Percentiles rank a stretch among this genome's conserved stretches.
phyloP scores from a whole-genome alignment of 1,139 yeast species.

The Saccharomyces hybrid region DNA sequence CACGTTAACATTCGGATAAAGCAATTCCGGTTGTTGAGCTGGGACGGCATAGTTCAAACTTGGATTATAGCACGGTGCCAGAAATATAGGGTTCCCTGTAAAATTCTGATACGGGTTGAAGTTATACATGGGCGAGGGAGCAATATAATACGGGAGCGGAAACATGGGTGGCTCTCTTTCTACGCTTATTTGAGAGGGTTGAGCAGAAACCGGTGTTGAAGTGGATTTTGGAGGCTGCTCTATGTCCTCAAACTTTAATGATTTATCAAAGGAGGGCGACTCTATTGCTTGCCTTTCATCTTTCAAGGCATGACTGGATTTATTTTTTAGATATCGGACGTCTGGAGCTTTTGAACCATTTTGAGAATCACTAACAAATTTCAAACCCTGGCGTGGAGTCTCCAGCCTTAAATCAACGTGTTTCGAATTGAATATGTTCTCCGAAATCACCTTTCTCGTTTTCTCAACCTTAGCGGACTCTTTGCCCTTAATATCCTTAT shows the following conservation, averaged over 20 bases:
- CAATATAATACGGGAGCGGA: slow-evolving; percentile 1
- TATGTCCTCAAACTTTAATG: slow-evolving; percentile 32
- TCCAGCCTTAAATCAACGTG: background rate
- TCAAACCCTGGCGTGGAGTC: background rate
- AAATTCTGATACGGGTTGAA: slow-evolving; percentile 1
- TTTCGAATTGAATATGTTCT: background rate
- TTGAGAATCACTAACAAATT: background rate
- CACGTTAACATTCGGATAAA: background rate
- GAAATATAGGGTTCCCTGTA: background rate
- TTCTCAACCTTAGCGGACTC: background rate
- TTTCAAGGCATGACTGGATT: background rate
- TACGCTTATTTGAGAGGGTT: background rate
- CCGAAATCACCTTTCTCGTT: background rate
- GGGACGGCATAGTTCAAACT: slow-evolving; percentile 8
- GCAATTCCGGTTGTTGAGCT: background rate
- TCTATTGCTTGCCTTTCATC: slow-evolving; percentile 3
- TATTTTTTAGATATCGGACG: background rate
- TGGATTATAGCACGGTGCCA: slow-evolving; percentile 2
- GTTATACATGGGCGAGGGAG: slow-evolving; percentile 4
- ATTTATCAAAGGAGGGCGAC: slow-evolving; percentile 9
- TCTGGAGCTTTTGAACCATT: background rate
- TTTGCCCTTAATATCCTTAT: background rate
- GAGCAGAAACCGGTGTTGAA: slow-evolving; percentile 29
- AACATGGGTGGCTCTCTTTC: background rate
- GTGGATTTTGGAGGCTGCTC: slow-evolving; percentile 33